Evolutionary conservation across 306 rosid genomes (phyloP), one percentile per base, ranked within the genome.

Genomic region (Ziziphus jujuba): DNA sequence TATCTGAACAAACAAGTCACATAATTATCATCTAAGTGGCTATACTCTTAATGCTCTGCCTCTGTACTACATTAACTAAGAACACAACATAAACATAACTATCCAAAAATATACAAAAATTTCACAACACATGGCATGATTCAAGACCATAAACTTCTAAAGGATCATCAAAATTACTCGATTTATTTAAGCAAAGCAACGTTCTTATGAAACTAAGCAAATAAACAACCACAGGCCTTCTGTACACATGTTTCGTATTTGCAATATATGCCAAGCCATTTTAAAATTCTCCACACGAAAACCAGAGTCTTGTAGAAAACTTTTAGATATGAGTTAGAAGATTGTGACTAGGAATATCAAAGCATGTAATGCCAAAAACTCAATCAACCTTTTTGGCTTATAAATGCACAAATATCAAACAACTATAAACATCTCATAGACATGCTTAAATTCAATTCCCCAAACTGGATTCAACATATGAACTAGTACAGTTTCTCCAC

Each of bases 401-500:
- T 38, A 40, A 12, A 40, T 40, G 45, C 13, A 40, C 12, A 28
- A 28, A 28, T 1, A 28, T 40, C 12, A 40, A 40, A 40, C 11
- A 40, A 40, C 14, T 40, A 11, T 10, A 61, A 36, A 44, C 36
- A 33, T 11, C 8, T 45, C 20, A 6, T 65, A 24, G 5, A 33
- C 59, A 65, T n/a, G 48, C 16, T 10, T 49, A n/a, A 33, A 50
- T 20, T 50, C 70, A 10, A 28, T 45, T 31, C 24, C 28, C 10
- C 9, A 33, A 19, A 65, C 3, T 21, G 33, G 59, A 65, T 31
- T 65, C 68, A 6, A 17, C 56, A 50, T 65, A 65, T 7, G 52
- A 65, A 45, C 24, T 15, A 15, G 33, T 3, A 9, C 34, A 45
- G 1, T 38, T 12, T 13, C 19, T 22, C 35, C 25, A 11, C 50